Conservation (phyloP, 2,329 filamentous ascomycete species). For the Penicillium sp. region DNA sequence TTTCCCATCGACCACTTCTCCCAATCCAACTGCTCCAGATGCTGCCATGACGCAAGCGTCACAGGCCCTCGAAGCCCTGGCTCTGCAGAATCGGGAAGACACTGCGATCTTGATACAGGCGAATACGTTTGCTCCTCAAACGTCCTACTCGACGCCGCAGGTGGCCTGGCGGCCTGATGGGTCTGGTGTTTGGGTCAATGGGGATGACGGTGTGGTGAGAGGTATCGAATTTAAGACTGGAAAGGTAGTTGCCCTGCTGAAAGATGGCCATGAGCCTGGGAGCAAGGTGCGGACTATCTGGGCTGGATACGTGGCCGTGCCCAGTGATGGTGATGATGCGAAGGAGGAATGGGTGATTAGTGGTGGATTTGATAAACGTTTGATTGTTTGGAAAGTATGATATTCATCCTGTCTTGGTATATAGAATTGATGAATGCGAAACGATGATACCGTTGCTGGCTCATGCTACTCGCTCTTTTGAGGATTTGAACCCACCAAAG, state of each 20-base stretch:
- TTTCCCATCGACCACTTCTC: slow-evolving; percentile 49
- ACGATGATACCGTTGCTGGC: neutral
- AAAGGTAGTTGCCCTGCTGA: slow-evolving; percentile 59
- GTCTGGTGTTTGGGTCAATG: slow-evolving; percentile 68
- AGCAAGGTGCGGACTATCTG: slow-evolving; percentile 66
- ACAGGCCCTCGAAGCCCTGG: slow-evolving; percentile 58
- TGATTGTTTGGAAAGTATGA: slow-evolving; percentile 61
- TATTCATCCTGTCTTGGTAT: neutral
- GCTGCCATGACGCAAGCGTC: slow-evolving; percentile 54
- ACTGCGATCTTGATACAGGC: slow-evolving; percentile 66
- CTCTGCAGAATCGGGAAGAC: slow-evolving; percentile 62
- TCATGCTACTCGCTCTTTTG: neutral
- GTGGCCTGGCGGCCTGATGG: slow-evolving; percentile 68
- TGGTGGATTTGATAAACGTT: slow-evolving; percentile 68
- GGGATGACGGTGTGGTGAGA: slow-evolving; percentile 67
- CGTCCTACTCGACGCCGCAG: slow-evolving; percentile 67
- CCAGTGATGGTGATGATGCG: slow-evolving; percentile 30
- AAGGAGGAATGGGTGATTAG: slow-evolving; percentile 63
- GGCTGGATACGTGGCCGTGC: slow-evolving; percentile 54
- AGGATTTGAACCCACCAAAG: neutral
- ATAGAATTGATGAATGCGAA: neutral
- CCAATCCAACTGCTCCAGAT: slow-evolving; percentile 16
- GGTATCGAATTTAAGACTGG: slow-evolving; percentile 65
- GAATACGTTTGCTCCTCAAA: slow-evolving; percentile 68
- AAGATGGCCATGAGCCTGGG: slow-evolving; percentile 60